Base-by-base conservation (phyloP, 192 early-diverging fungal species). In the Podila epicladia region DNA sequence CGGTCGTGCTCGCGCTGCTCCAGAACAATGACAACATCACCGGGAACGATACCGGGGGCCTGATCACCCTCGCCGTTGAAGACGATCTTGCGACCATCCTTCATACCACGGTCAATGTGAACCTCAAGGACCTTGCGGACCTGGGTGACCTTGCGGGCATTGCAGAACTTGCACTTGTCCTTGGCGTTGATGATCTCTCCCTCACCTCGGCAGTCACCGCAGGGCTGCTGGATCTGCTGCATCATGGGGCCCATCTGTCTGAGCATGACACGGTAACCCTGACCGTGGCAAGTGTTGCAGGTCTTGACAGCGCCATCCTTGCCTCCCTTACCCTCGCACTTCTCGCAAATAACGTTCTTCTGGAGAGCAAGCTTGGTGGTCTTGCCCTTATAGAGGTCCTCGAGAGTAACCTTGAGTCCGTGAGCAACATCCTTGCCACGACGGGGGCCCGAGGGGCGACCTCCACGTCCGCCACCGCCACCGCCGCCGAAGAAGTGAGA, bases 171-270 rank as follows among this genome's bases (percentile, higher is more conserved):
- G 91, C 98, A 99, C 68, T 93, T 87, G 85, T 95, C 91, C 84
- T 96, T 96, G 59, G 93, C 90, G 64, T 92, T 90, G 69, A 99
- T 97, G 71, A 94, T 89, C 76, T 97, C 93, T 71, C 98, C 97
- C 69, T 91, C 89, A 67, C 96, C 98, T 61, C 90, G 86, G 87
- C 98, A 99, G 55, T 92, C 91, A 38, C 85, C 86, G 87, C 98
- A 99, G 32, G 95, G 91, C 83, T 98, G 96, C 85, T 99, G 98
- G 87, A 99, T 95, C 88, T 99, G 98, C 89, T 99, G 98, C 67
- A 99, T 93, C 97, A 99, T 99, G 24, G 98, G 98, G 29, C 98
- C 98, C 87, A 99, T 93, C 82, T 98, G 96, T 59, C 97, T 88
- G 68, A 97, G 87, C 65, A 93, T 90, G 29, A 97, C 86, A 85